A percentile compares a stretch with the other conserved stretches of the same genome.
phyloP scores from a whole-genome alignment of 2,329 filamentous ascomycete species.

The Epichloe coenophiala region DNA sequence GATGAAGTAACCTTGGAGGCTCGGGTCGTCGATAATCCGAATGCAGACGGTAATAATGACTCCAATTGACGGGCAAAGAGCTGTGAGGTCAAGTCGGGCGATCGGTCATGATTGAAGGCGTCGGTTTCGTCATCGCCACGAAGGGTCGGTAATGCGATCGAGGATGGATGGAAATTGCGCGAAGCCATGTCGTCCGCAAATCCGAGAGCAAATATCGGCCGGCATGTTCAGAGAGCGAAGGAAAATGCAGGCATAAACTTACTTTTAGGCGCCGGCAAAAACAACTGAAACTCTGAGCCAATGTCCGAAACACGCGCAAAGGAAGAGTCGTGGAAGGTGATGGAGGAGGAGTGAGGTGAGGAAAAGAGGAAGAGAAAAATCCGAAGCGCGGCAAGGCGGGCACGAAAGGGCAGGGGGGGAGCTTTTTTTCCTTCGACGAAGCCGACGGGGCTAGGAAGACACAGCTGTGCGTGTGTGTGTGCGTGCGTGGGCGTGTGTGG shows the following conservation, averaged over 20 bases:
- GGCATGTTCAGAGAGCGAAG: background rate
- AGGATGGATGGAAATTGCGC: background rate
- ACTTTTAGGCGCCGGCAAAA: conserved; percentile 42
- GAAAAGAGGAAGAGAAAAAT: conserved; percentile 11
- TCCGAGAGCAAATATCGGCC: background rate
- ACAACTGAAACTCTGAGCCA: conserved; percentile 30
- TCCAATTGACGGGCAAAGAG: background rate
- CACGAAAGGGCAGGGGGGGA: conserved; percentile 22
- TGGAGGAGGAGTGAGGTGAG: conserved; percentile 16
- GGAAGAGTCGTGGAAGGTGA: conserved; percentile 30
- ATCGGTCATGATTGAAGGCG: background rate
- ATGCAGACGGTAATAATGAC: background rate
- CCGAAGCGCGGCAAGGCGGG: conserved; percentile 20
- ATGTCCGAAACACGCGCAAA: conserved; percentile 32
- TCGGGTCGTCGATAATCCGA: too few species aligned
- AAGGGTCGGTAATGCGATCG: conserved; percentile 7
- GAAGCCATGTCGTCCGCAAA: background rate
- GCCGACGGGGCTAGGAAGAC: conserved; percentile 1
- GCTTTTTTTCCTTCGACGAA: conserved; percentile 17
- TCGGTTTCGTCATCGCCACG: conserved; percentile 8
- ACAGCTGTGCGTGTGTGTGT: background rate
- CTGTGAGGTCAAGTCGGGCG: background rate
- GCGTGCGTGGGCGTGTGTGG: background rate
- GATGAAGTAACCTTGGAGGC: too few species aligned
- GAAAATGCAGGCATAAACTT: conserved; percentile 21